These are phyloP conservation scores for Hygrophorus pudorinus DNA, from an alignment of 768 basidiomycete genomes.

Conservation along the genomic window DNA sequence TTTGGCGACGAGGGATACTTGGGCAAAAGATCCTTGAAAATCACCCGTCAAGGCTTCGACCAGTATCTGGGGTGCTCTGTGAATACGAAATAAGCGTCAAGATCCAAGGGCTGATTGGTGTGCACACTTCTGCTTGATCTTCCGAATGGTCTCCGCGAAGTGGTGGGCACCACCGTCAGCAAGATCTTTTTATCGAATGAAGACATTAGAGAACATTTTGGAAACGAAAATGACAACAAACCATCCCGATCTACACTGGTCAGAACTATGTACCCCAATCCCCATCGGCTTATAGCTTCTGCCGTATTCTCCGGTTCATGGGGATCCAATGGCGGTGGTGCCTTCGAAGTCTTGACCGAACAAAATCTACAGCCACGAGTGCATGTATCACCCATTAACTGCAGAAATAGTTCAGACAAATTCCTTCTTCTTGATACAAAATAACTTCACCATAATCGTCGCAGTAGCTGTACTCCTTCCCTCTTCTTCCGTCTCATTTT, in stretches of 20 bases:
- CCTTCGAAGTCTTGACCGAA: constrained; percentile 86
- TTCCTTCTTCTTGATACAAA: neutral
- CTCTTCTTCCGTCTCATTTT: constrained; percentile 53
- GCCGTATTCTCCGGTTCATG: constrained; percentile 98
- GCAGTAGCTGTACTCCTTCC: constrained; percentile 84
- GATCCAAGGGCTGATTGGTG: neutral
- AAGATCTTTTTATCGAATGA: constrained; percentile 48
- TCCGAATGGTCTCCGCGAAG: constrained; percentile 90
- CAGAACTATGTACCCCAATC: constrained; percentile 93
- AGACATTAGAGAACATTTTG: neutral
- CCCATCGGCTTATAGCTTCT: constrained; percentile 97
- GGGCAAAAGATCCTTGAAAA: constrained; percentile 70
- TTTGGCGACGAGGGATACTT: constrained; percentile 74
- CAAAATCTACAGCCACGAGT: constrained; percentile 98
- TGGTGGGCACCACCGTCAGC: constrained; percentile 87
- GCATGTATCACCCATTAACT: constrained; percentile 99
- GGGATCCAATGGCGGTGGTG: constrained; percentile 85
- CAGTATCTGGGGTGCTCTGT: constrained; percentile 86
- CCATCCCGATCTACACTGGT: constrained; percentile 97
- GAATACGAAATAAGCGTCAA: constrained; percentile 3
- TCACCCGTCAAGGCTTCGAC: constrained; percentile 96
- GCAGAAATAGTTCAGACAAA: constrained; percentile 1
- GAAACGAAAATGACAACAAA: constrained; percentile 24
- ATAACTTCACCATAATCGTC: constrained; percentile 81
- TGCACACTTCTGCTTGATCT: constrained; percentile 88